Evolutionary conservation across 2,329 filamentous ascomycete genomes (phyloP), one percentile per base, ranked within the genome.

Genomic region (Ceratocystis colombiana): DNA sequence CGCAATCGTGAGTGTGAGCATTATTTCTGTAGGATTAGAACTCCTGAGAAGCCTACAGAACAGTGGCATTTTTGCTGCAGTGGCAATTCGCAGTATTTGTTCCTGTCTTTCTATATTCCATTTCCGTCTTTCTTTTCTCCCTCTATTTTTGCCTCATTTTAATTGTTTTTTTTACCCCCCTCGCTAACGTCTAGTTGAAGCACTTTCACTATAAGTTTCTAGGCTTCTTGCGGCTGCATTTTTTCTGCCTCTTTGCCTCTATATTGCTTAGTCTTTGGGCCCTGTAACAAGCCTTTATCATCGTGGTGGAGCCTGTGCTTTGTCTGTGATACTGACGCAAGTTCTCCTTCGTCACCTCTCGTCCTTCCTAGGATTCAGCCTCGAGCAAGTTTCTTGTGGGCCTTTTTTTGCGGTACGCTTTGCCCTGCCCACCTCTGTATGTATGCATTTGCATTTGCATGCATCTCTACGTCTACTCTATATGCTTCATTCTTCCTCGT

Each of bases 1-100:
- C 41, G 22, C 15, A 46, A 63, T 45, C 61, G 41, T 30, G 44
- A 62, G 22, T 10, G 22, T 22, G 37, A 61, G n/a, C 33, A 17
- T 50, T 30, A 53, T 53, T 57, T 46, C 7, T 44, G 22, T 15
- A n/a, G 48, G 22, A n/a, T 65, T 61, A 61, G 55, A 65, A 65
- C 50, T 48, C 41, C 5, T 10, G 50, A 46, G 64, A 65, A 65
- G 41, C 25, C 55, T 50, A 20, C 55, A 65, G 64, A 65, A 65
- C 33, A 44, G 22, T 15, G 61, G 8, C 61, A 15, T 28, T 12
- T 12, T 41, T 41, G 10, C 0, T 48, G 22, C 12, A 45, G 46
- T 30, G 41, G 28, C 22, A 63, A 62, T 17, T 62, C 22, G 28
- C 3, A 61, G 37, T 37, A 61, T 61, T 12, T 53, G 48, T 53